Percentiles rank a stretch among this genome's conserved stretches.
Evolutionary conservation across 352 stramenopile genomes (phyloP).

Genomic region (Phytophthora uliginosa): DNA sequence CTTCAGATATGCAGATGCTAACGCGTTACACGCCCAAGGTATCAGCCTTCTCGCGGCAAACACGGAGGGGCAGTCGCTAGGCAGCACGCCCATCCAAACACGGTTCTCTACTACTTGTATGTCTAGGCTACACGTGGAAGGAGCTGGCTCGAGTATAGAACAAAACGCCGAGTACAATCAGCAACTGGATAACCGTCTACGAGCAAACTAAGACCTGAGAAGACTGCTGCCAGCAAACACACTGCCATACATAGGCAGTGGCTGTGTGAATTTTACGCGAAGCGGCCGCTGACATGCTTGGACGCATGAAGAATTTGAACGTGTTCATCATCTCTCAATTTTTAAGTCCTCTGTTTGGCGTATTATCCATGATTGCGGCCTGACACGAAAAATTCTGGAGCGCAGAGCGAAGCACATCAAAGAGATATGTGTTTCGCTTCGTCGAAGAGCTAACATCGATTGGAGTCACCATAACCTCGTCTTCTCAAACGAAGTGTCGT

Average conservation of each 20-base stretch:
- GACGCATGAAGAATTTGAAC: neutral
- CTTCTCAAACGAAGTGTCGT: no score
- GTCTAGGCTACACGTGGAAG: neutral
- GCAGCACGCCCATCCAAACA: slow-evolving; percentile 6
- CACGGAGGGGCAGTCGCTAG: neutral
- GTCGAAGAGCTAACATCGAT: neutral
- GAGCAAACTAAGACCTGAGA: neutral
- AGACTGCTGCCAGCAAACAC: neutral
- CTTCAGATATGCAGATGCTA: no score
- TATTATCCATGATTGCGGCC: neutral
- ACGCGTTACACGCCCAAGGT: no score
- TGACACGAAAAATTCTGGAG: neutral
- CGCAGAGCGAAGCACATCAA: neutral
- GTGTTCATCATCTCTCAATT: neutral
- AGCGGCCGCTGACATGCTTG: neutral
- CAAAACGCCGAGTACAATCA: neutral
- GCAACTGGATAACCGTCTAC: slow-evolving; percentile 4
- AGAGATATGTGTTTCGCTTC: neutral
- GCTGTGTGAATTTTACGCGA: slow-evolving; percentile 6
- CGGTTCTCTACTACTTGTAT: slow-evolving; percentile 3
- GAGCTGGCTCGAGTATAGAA: neutral
- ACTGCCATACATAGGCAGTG: neutral
- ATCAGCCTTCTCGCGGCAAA: neutral
- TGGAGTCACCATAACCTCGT: no score
- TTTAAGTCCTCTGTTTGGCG: neutral